phyloP scores from a whole-genome alignment of 805 yeast genomes.

The Phaffomyces opuntiae region DNA sequence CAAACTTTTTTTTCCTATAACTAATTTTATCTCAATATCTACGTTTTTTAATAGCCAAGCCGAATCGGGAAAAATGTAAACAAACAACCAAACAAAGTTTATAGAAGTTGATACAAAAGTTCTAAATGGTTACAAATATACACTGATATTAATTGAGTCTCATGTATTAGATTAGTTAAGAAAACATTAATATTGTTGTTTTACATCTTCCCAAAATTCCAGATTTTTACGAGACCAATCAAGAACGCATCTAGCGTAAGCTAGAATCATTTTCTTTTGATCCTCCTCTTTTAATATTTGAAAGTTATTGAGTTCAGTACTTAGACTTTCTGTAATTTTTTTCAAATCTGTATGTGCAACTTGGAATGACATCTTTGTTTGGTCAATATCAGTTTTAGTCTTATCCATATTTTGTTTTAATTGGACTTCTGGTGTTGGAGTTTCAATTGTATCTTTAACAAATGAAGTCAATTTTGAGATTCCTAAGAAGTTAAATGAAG shows the following conservation, averaged over 20 bases:
- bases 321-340: slow-evolving; percentile 38
- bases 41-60: neutral
- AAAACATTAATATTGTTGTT: slow-evolving; percentile 11
- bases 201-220: slow-evolving; percentile 63
- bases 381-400: slow-evolving; percentile 37
- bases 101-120: no score
- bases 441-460: slow-evolving; percentile 56
- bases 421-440: slow-evolving; percentile 53
- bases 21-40: no score
- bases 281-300: slow-evolving; percentile 43
- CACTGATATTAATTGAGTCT: neutral
- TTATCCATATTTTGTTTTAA: slow-evolving; percentile 43
- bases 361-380: slow-evolving; percentile 42
- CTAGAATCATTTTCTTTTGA: slow-evolving; percentile 42
- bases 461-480: slow-evolving; percentile 43
- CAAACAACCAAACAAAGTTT: slow-evolving; percentile 8
- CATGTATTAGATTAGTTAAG: neutral
- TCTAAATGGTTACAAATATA: neutral
- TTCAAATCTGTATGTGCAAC: slow-evolving; percentile 48
- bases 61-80: slow-evolving; percentile 17
- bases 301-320: slow-evolving; percentile 35
- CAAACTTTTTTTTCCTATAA: neutral
- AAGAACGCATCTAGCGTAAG: slow-evolving; percentile 48
- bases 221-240: slow-evolving; percentile 64
- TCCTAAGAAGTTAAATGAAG: slow-evolving; percentile 48